A percentile compares a stretch with the other conserved stretches of the same genome.
phyloP scores from a whole-genome alignment of 2,329 filamentous ascomycete species.

The Hypocreales sp. region DNA sequence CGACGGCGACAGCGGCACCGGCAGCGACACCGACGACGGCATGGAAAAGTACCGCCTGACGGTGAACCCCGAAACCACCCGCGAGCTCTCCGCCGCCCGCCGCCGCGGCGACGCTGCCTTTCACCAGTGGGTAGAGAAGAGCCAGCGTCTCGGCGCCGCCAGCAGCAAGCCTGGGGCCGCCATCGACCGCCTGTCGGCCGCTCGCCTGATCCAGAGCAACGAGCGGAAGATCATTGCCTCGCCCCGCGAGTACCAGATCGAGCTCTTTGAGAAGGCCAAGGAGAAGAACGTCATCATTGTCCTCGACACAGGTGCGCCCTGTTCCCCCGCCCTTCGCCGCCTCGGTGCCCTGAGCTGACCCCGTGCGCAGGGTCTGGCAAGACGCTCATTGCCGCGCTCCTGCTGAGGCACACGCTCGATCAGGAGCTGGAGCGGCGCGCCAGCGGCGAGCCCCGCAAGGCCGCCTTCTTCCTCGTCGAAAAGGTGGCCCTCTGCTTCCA shows the following conservation, averaged over 20 bases:
- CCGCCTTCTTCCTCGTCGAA: constrained; percentile 81
- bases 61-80: not conserved
- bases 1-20: not conserved
- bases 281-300: constrained; percentile 80
- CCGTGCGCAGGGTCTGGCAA: constrained; percentile 72
- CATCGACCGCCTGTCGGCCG: not conserved
- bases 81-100: not conserved
- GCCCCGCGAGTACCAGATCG: constrained; percentile 80
- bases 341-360: not conserved
- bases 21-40: constrained; percentile 1
- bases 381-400: constrained; percentile 82
- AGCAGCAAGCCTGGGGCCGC: not conserved
- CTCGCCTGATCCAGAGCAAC: not conserved
- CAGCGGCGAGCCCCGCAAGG: constrained; percentile 40
- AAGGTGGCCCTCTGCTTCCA: constrained; percentile 85
- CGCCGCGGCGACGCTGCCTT: constrained; percentile 4
- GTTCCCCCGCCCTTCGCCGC: not conserved
- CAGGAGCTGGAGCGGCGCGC: constrained; percentile 59
- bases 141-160: not conserved
- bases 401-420: constrained; percentile 63
- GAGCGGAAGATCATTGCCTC: constrained; percentile 47
- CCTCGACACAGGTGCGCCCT: constrained; percentile 58
- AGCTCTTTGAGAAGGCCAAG: constrained; percentile 82
- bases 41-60: constrained; percentile 2
- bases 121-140: constrained; percentile 3